A percentile compares a stretch with the other conserved stretches of the same genome.
Evolutionary conservation across 805 yeast species (phyloP).

Genomic region (Ogataea siamensis): DNA sequence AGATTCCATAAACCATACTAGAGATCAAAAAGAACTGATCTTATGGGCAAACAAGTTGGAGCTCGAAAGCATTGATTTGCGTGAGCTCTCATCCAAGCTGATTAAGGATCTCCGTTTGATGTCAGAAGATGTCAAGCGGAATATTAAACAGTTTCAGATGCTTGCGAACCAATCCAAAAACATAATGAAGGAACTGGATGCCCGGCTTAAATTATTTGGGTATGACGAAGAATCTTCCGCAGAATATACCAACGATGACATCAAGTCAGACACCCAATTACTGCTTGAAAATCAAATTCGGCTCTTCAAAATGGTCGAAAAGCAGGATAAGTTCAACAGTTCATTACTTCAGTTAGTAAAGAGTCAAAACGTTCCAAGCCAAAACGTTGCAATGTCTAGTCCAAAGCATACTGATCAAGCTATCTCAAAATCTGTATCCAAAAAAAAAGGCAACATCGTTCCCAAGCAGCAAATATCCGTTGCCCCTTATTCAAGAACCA

Average conservation of each 20-base stretch:
- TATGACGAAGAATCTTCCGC: neutral
- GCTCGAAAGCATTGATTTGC: constrained; percentile 44
- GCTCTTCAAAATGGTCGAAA: constrained; percentile 6
- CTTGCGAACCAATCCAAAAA: constrained; percentile 12
- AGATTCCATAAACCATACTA: constrained; percentile 11
- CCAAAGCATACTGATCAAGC: neutral
- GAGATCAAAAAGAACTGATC: constrained; percentile 33
- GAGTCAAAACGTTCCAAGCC: neutral
- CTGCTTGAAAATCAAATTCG: constrained; percentile 14
- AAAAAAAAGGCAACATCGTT: neutral
- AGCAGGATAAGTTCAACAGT: constrained; percentile 4
- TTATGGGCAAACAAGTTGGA: constrained; percentile 52
- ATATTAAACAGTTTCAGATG: constrained; percentile 10
- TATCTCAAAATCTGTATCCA: neutral
- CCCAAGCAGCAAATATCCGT: neutral
- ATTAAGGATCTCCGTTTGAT: constrained; percentile 16
- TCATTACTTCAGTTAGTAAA: constrained; percentile 1
- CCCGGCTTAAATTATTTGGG: constrained; percentile 9
- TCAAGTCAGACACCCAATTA: constrained; percentile 11
- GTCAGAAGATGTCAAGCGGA: constrained; percentile 11
- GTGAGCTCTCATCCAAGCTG: constrained; percentile 30
- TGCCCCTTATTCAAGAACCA: neutral
- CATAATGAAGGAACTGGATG: constrained; percentile 13
- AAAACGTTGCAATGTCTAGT: too few relatives aligned
- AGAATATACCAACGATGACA: constrained; percentile 2